Evolutionary conservation across 1,284 basidiomycete species (phyloP), one percentile per base, ranked within the genome.

Genomic region (Macrocybe sp.): DNA sequence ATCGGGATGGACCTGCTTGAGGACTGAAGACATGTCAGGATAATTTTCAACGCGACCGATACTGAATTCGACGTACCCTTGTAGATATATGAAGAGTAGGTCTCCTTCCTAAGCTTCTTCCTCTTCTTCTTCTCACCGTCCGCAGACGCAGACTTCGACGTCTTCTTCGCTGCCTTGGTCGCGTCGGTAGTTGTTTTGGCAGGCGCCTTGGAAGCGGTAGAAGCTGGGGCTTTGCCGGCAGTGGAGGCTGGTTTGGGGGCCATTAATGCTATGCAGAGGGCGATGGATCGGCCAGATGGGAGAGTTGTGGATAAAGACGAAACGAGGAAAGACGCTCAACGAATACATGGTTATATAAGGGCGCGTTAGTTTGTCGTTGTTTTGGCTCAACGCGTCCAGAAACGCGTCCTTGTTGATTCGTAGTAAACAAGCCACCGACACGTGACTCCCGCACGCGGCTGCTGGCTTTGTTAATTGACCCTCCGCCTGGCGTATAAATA

Each of bases 81-180:
- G 80, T 92, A 92, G 73, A 93, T 92, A 78, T 92, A 93, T 6
- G 88, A 89, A 31, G 87, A 87, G 76, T 92, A 92, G 10, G 89
- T 90, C 76, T 92, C 89, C 79, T 86, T 88, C 67, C 85, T 74
- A 53, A 82, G 70, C 78, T 91, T 92, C 74, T 87, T 86, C 67
- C 85, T 78, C 82, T 90, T 91, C 85, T 92, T 91, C 75, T 89
- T 84, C 57, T 81, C 83, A 45, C 78, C 79, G 50, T 82, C 85
- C 53, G 75, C 80, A 44, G 74, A 74, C 32, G 78, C 69, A 22
- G 76, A 74, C 56, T 80, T 74, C 43, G 69, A 62, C 2, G 73
- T 74, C 56, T 84, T 82, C 72, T 85, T 86, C 11, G 85, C 81
- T 4, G 83, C 84, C 68, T 87, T 85, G 22, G 80, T 73, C 36